phyloP scores from a whole-genome alignment of 768 basidiomycete species.

The Hydnomerulius pinastri region DNA sequence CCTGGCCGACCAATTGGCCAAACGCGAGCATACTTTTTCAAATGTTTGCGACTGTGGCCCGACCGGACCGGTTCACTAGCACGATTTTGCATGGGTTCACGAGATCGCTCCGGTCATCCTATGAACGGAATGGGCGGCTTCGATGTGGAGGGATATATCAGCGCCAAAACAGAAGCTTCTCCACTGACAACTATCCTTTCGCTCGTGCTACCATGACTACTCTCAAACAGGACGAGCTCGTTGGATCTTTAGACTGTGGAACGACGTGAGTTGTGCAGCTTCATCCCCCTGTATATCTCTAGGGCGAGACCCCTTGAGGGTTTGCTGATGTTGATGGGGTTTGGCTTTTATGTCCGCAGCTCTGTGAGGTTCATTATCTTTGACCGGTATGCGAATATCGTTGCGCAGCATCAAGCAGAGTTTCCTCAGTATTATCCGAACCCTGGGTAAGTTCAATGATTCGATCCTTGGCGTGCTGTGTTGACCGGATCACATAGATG shows the following conservation, averaged over 20 bases:
- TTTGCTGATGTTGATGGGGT: constrained; percentile 1
- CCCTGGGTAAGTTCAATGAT: constrained; percentile 60
- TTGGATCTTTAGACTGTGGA: constrained; percentile 92
- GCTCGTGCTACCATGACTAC: constrained; percentile 27
- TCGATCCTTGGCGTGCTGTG: neutral
- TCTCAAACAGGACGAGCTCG: constrained; percentile 73
- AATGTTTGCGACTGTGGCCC: no score
- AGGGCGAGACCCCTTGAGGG: no score
- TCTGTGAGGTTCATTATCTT: constrained; percentile 93
- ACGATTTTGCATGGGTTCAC: neutral
- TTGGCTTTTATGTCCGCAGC: constrained; percentile 38
- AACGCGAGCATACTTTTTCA: neutral
- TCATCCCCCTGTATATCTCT: neutral
- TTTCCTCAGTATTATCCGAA: constrained; percentile 93
- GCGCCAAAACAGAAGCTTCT: constrained; percentile 16
- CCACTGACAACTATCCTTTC: neutral
- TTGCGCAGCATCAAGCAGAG: constrained; percentile 88
- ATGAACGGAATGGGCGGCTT: neutral
- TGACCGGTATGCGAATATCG: constrained; percentile 81
- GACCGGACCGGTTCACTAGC: constrained; percentile 5
- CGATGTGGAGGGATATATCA: neutral
- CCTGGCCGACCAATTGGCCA: no score
- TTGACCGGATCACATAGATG: constrained; percentile 51
- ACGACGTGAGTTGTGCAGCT: constrained; percentile 71
- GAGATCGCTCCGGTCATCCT: neutral